Conservation (phyloP, 805 yeast genomes). For the Hanseniaspora guilliermondii region DNA sequence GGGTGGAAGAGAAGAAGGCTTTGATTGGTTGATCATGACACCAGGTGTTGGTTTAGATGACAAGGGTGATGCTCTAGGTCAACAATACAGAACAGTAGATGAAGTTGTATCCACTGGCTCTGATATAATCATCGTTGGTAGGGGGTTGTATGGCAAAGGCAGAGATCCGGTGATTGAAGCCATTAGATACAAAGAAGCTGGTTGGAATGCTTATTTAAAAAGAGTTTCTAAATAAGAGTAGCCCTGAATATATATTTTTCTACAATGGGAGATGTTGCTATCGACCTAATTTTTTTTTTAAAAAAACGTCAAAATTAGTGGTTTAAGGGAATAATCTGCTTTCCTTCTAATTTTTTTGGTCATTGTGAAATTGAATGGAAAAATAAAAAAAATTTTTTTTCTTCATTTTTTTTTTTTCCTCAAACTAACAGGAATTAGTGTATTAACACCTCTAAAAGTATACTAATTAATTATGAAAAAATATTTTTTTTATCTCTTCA, state of each 20-base stretch:
- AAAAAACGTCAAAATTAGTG: no score
- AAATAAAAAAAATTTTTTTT: no score
- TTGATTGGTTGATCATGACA: constrained; percentile 93
- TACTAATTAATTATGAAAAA: no score
- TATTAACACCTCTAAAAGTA: no score
- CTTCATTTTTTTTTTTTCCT: no score
- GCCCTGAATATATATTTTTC: not conserved
- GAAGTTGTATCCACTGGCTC: constrained; percentile 78
- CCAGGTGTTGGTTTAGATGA: constrained; percentile 98
- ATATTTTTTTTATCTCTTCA: no score
- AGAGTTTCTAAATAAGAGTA: constrained; percentile 20
- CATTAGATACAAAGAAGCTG: constrained; percentile 78
- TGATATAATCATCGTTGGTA: constrained; percentile 93
- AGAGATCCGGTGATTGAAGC: constrained; percentile 85
- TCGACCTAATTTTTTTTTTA: not conserved
- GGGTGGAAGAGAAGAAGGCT: constrained; percentile 73
- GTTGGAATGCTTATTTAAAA: constrained; percentile 79
- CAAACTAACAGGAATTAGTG: no score
- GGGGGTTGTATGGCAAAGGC: constrained; percentile 90
- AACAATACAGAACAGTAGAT: constrained; percentile 86
- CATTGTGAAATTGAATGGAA: no score
- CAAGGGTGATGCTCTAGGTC: constrained; percentile 91
- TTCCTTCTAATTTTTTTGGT: no score
- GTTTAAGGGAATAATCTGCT: no score
- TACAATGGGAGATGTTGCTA: not conserved